A percentile compares a stretch with the other conserved stretches of the same genome.
phyloP scores from a whole-genome alignment of 1,284 basidiomycete genomes.

The Rhodotorula sp. region DNA sequence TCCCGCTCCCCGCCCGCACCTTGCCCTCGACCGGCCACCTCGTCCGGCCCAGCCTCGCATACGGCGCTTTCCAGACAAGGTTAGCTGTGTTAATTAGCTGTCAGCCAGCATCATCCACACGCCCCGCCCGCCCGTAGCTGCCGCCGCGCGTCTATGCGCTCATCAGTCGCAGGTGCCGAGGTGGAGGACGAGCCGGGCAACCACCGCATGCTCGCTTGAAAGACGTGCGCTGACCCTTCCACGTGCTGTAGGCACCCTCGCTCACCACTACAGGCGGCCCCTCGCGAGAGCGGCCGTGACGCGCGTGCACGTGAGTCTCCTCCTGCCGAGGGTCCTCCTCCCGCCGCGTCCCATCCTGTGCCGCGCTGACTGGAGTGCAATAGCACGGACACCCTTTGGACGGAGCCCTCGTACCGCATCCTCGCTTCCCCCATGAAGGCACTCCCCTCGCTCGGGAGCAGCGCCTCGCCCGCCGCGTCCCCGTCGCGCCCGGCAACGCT shows the following conservation, averaged over 20 bases:
- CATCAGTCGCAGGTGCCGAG: not conserved
- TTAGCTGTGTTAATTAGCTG: not conserved
- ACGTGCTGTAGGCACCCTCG: not conserved
- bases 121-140: too few species aligned
- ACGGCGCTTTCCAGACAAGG: not conserved
- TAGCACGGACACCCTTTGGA: slow-evolving; percentile 40
- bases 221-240: too few species aligned
- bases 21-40: not conserved
- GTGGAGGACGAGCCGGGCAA: too few species aligned
- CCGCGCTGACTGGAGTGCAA: not conserved
- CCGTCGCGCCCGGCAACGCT: slow-evolving; percentile 6
- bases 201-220: too few species aligned
- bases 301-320: not conserved
- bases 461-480: slow-evolving; percentile 4
- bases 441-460: slow-evolving; percentile 13
- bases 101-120: not conserved
- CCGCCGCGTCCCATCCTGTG: not conserved
- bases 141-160: not conserved
- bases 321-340: not conserved
- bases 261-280: not conserved
- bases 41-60: not conserved
- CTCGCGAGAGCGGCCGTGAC: not conserved
- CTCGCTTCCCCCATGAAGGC: slow-evolving; percentile 29
- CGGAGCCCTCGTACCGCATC: slow-evolving; percentile 36
- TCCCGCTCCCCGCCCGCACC: not conserved